These are phyloP conservation scores for Tulasnella sp. DNA, from an alignment of 768 basidiomycete genomes.

Conservation along the genomic window DNA sequence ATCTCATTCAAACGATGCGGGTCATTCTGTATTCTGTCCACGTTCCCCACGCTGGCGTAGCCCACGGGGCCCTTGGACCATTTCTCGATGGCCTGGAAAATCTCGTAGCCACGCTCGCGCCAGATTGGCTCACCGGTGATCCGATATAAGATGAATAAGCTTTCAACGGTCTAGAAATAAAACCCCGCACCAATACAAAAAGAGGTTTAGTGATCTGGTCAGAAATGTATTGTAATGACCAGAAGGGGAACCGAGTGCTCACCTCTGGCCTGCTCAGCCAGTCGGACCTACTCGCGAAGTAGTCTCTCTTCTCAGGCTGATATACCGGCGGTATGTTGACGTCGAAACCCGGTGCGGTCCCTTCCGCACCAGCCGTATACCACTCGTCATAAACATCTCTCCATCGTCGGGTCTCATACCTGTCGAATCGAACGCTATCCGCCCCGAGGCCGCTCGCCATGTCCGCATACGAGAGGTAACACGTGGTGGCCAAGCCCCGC, in stretches of 20 bases:
- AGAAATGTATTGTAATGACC: background rate
- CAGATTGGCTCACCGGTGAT: slow-evolving; percentile 55
- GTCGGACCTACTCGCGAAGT: slow-evolving; percentile 33
- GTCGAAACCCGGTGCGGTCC: background rate
- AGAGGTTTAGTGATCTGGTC: background rate
- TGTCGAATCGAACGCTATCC: slow-evolving; percentile 40
- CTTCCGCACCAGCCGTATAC: slow-evolving; percentile 27
- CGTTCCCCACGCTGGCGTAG: slow-evolving; percentile 47
- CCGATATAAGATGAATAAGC: slow-evolving; percentile 58
- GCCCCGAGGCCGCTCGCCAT: slow-evolving; percentile 57
- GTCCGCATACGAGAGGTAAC: slow-evolving; percentile 61
- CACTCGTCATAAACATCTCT: slow-evolving; percentile 30
- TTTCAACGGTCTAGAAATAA: slow-evolving; percentile 50
- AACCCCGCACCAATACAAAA: background rate
- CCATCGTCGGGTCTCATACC: slow-evolving; percentile 34
- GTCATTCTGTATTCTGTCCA: slow-evolving; percentile 30
- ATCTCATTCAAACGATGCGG: slow-evolving; percentile 39
- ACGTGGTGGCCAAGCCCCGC: slow-evolving; percentile 59
- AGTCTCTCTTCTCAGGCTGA: slow-evolving; percentile 35
- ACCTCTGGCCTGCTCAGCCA: slow-evolving; percentile 67
- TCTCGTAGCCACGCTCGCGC: slow-evolving; percentile 58
- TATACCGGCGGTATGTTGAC: slow-evolving; percentile 1
- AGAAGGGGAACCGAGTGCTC: slow-evolving; percentile 20
- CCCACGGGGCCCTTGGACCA: slow-evolving; percentile 47
- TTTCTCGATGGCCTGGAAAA: slow-evolving; percentile 55